Base-by-base conservation (phyloP, 1,139 yeast species). In the Spathaspora sp. region DNA sequence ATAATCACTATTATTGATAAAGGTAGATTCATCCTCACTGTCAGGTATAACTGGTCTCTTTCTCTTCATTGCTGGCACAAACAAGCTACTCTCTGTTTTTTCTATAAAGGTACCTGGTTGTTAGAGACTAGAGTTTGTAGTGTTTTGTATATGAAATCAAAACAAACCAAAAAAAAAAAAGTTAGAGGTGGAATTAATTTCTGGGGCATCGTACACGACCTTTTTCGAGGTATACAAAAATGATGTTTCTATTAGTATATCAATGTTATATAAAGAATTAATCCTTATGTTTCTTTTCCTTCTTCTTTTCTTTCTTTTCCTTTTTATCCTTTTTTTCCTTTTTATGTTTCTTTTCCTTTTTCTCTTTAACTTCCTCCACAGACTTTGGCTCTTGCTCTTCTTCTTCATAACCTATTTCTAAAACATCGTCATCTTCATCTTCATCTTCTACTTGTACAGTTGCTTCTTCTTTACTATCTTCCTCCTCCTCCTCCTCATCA, bases 1-100 rank as follows among this genome's bases (percentile, higher is more conserved):
- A 42, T 65, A 67, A 50, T 74, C 79, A 51, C 78, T 72, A 49
- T 74, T 74, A 52, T 74, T 74, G 37, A 74, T 58, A 46, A 74
- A 74, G 0, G 75, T 63, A 4, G 56, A 57, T 8, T 63, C 65
- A 11, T 58, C 65, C 34, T 51, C 57, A 15, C 52, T 55, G n/a
- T 52, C 52, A 10, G 51, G 48, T 17, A 53, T 38, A 5, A 46
- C 39, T 11, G 55, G 34, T 48, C 62, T 60, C 56, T 57, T 61
- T 49, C 59, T 57, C 44, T 52, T 62, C 58, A 43, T 52, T 4
- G 7, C n/a, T 15, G 4, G 7, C 7, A 13, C 18, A 18, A 13
- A 31, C 16, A 31, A 15, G 15, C 15, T 4, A n/a, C 7, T 20
- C 23, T 20, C 23, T 11, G 13, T 7, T 13, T 8, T 31, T 13